phyloP scores from a whole-genome alignment of 2,329 filamentous ascomycete genomes.

The Cordyceps sp. region DNA sequence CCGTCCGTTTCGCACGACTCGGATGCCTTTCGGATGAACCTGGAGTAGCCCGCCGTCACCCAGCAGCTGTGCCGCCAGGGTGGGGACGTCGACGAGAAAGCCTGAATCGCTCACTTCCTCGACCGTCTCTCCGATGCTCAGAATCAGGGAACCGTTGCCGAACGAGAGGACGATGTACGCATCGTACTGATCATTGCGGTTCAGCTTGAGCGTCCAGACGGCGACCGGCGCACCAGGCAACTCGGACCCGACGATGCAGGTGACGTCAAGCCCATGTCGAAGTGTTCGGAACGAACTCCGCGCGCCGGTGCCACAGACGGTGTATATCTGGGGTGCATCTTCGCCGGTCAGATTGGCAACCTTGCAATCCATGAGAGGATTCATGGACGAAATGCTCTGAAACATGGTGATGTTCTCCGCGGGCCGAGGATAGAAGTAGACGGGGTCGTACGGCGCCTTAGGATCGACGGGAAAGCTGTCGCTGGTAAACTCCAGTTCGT shows the following conservation, averaged over 20 bases:
- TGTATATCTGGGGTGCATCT: slow-evolving; percentile 92
- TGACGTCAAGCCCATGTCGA: slow-evolving; percentile 83
- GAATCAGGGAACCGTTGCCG: slow-evolving; percentile 72
- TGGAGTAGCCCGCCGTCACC: slow-evolving; percentile 88
- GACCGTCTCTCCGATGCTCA: slow-evolving; percentile 93
- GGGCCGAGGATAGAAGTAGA: slow-evolving; percentile 70
- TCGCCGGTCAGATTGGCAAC: slow-evolving; percentile 82
- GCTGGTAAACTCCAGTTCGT: slow-evolving; percentile 73
- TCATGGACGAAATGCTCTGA: slow-evolving; percentile 75
- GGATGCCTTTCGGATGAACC: slow-evolving; percentile 90
- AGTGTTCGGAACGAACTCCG: slow-evolving; percentile 81
- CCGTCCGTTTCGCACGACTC: slow-evolving; percentile 64
- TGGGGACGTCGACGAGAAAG: slow-evolving; percentile 76
- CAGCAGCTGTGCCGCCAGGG: slow-evolving; percentile 81
- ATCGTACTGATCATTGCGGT: slow-evolving; percentile 68
- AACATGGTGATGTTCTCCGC: slow-evolving; percentile 72
- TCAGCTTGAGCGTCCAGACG: slow-evolving; percentile 90
- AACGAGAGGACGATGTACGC: slow-evolving; percentile 94
- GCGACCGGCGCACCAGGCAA: slow-evolving; percentile 75
- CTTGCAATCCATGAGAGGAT: slow-evolving; percentile 81
- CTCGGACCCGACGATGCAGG: slow-evolving; percentile 89
- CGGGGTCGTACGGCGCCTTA: slow-evolving; percentile 52
- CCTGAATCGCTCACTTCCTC: slow-evolving; percentile 91
- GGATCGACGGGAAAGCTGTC: slow-evolving; percentile 69
- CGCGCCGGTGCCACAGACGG: slow-evolving; percentile 75